These are phyloP conservation scores for Linum tenue DNA, from an alignment of 345 rosid species.

Conservation along the genomic window DNA sequence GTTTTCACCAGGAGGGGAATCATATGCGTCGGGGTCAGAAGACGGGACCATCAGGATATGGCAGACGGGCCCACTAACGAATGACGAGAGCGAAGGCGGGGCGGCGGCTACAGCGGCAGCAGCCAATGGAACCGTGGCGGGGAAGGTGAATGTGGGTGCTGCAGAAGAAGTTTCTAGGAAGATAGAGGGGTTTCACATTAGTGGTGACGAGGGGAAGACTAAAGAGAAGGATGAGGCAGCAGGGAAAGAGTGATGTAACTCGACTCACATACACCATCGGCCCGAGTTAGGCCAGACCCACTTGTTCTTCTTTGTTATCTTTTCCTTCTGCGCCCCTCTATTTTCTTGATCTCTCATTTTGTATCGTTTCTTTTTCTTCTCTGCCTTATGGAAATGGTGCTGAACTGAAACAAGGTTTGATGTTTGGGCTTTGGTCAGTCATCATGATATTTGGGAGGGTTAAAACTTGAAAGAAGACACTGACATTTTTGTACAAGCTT, in stretches of 20 bases:
- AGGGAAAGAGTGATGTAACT: not conserved
- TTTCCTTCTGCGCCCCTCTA: no score
- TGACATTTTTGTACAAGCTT: no score
- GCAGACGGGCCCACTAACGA: conserved; percentile 34
- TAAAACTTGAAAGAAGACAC: no score
- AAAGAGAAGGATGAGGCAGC: not conserved
- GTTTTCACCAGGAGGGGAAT: conserved; percentile 90
- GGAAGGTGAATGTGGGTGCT: conserved; percentile 13
- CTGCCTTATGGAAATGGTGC: no score
- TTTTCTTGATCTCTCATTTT: no score
- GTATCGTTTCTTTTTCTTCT: no score
- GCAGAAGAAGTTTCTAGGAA: conserved; percentile 19
- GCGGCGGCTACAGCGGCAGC: not conserved
- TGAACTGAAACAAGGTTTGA: no score
- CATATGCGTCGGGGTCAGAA: conserved; percentile 94
- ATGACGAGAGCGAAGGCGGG: conserved; percentile 13
- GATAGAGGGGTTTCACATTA: conserved; percentile 21
- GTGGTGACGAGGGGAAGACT: not conserved
- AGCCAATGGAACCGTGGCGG: conserved; percentile 11
- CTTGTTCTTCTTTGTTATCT: no score
- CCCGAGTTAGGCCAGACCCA: no score
- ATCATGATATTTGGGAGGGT: no score
- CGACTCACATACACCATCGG: no score
- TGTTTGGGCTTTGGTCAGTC: no score
- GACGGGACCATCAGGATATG: conserved; percentile 78